phyloP scores from a whole-genome alignment of 1,284 basidiomycete genomes.

The Irpex lacteus region DNA sequence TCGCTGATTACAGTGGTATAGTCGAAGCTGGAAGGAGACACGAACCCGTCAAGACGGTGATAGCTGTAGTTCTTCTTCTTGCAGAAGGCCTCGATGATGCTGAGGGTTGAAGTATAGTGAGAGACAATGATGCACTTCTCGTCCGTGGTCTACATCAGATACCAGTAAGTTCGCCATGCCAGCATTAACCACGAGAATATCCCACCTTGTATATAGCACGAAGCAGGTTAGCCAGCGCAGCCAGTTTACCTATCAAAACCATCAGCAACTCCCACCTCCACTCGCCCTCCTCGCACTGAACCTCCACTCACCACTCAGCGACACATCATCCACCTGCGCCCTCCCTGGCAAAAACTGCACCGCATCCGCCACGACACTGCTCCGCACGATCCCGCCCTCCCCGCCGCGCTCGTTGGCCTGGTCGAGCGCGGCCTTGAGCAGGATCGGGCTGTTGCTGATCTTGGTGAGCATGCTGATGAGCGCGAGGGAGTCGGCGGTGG shows the following conservation, averaged over 20 bases:
- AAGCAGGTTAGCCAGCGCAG: slow-evolving; percentile 75
- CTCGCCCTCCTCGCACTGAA: neutral
- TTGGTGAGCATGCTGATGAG: slow-evolving; percentile 82
- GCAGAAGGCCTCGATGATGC: slow-evolving; percentile 88
- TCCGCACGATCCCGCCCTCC: slow-evolving; percentile 34
- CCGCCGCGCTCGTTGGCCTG: slow-evolving; percentile 44
- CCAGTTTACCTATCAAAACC: slow-evolving; percentile 71
- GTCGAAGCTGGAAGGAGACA: slow-evolving; percentile 1
- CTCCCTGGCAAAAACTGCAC: slow-evolving; percentile 64
- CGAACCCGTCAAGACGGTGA: slow-evolving; percentile 86
- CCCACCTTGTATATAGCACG: slow-evolving; percentile 56
- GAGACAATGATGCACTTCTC: slow-evolving; percentile 95
- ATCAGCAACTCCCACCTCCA: slow-evolving; percentile 3
- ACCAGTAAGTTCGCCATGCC: neutral
- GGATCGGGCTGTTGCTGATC: slow-evolving; percentile 90
- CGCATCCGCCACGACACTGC: slow-evolving; percentile 59
- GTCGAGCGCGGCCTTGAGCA: slow-evolving; percentile 74
- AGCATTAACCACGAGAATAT: neutral
- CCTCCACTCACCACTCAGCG: slow-evolving; percentile 62
- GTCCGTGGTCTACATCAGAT: slow-evolving; percentile 55
- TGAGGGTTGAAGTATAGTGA: slow-evolving; percentile 88
- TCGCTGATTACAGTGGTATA: neutral
- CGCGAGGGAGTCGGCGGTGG: slow-evolving; percentile 79
- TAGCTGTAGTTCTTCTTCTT: slow-evolving; percentile 75
- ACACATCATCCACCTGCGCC: slow-evolving; percentile 65